Percentiles rank a stretch among this genome's conserved stretches.
phyloP scores from a whole-genome alignment of 192 early-diverging fungal species.

The Phlyctochytrium planicorne region DNA sequence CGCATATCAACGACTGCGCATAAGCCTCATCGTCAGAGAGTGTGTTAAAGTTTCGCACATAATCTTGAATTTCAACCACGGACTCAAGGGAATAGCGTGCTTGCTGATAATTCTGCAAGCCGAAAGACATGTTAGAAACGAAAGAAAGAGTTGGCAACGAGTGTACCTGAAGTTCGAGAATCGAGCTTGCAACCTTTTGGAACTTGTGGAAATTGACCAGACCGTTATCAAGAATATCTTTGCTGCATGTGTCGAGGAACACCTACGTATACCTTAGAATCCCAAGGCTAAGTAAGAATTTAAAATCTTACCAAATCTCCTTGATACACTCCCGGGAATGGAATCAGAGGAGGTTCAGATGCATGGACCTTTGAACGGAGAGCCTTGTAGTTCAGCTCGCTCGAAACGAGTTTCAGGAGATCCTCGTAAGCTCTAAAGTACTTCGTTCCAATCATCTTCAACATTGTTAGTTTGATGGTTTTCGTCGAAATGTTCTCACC shows the following conservation, averaged over 20 bases:
- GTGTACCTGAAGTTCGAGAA: constrained; percentile 54
- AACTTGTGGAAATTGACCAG: constrained; percentile 59
- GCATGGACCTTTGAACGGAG: constrained; percentile 49
- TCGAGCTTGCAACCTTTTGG: constrained; percentile 50
- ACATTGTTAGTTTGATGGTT: not conserved
- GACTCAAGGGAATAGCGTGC: constrained; percentile 42
- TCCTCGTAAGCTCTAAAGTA: constrained; percentile 47
- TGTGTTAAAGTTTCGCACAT: constrained; percentile 33
- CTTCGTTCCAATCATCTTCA: constrained; percentile 38
- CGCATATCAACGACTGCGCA: constrained; percentile 43
- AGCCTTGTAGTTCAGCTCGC: constrained; percentile 58
- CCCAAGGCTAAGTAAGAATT: constrained; percentile 12
- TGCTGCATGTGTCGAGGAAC: constrained; percentile 52
- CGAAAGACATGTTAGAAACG: not conserved
- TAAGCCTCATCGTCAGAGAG: constrained; percentile 55
- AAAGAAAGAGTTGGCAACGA: constrained; percentile 3
- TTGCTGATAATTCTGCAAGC: constrained; percentile 2
- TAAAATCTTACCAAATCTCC: constrained; percentile 46
- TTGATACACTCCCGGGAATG: constrained; percentile 61
- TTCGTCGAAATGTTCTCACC: constrained; percentile 12
- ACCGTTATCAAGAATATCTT: constrained; percentile 45
- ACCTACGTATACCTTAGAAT: constrained; percentile 51
- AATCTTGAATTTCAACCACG: constrained; percentile 52
- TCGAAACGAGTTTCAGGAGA: constrained; percentile 42
- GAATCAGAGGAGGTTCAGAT: constrained; percentile 55